Evolutionary conservation across 164 flowering plant species (phyloP).

Genomic region (Echeveria elegans): DNA sequence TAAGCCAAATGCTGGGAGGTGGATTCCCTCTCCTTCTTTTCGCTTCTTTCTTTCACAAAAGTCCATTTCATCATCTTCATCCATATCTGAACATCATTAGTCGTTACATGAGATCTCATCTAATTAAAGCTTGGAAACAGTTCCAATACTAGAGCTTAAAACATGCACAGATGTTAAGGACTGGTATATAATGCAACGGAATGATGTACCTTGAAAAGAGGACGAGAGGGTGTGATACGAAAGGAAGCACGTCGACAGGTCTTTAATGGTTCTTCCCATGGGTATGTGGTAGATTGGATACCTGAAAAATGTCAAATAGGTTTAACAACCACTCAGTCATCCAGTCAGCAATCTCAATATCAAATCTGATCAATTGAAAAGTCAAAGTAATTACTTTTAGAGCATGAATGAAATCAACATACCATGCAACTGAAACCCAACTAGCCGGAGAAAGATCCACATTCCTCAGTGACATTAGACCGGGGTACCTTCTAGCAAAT

Average conservation of each 20-base stretch:
- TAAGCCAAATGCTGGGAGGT: slow-evolving; percentile 73
- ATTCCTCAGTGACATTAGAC: slow-evolving; percentile 65
- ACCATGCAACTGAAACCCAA: slow-evolving; percentile 93
- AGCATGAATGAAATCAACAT: slow-evolving; percentile 8
- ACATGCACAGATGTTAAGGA: not conserved
- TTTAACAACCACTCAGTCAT: not conserved
- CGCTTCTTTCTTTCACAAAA: slow-evolving; percentile 21
- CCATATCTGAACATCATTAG: slow-evolving; percentile 37
- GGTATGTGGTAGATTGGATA: slow-evolving; percentile 98
- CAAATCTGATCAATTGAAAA: slow-evolving; percentile 3
- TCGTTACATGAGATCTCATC: not conserved
- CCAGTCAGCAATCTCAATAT: not conserved
- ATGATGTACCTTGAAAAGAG: slow-evolving; percentile 68
- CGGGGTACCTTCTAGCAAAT: slow-evolving; percentile 55
- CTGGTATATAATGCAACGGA: not conserved
- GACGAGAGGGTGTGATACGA: slow-evolving; percentile 96
- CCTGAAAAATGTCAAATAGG: slow-evolving; percentile 30
- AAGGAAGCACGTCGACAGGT: slow-evolving; percentile 86
- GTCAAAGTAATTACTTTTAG: slow-evolving; percentile 6
- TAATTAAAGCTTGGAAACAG: not conserved
- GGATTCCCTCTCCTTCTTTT: slow-evolving; percentile 46
- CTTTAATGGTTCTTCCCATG: slow-evolving; percentile 81
- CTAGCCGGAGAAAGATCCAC: slow-evolving; percentile 92
- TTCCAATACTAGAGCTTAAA: not conserved
- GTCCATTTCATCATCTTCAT: slow-evolving; percentile 33